Evolutionary conservation across 177 flowering plant species (phyloP).

Genomic region (Vitis hybrid): DNA sequence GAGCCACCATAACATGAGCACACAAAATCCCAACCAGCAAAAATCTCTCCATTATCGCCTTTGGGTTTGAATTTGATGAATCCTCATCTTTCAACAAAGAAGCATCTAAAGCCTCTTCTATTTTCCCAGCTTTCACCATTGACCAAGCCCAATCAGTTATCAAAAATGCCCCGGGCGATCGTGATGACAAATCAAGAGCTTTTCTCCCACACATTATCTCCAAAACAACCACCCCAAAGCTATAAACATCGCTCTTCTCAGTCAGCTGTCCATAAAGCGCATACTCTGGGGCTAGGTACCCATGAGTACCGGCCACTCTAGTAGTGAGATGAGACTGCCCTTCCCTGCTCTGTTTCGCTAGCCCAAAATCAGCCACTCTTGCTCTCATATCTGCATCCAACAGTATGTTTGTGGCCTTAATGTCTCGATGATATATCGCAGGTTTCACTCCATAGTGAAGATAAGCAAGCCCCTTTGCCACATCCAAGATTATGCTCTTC

Average conservation of each 20-base stretch:
- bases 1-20: constrained; percentile 83
- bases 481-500: constrained; percentile 67
- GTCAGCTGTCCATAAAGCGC: constrained; percentile 79
- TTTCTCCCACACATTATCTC: constrained; percentile 81
- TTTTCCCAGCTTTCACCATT: constrained; percentile 52
- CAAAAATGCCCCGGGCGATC: constrained; percentile 41
- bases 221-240: constrained; percentile 73
- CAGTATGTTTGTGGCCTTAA: constrained; percentile 76
- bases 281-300: constrained; percentile 82
- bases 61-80: constrained; percentile 39
- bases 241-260: constrained; percentile 84
- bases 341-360: constrained; percentile 67
- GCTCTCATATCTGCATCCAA: constrained; percentile 73
- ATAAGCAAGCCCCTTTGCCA: constrained; percentile 75
- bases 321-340: constrained; percentile 88
- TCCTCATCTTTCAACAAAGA: constrained; percentile 37
- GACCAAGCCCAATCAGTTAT: constrained; percentile 82
- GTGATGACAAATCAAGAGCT: constrained; percentile 58
- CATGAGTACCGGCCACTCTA: constrained; percentile 83
- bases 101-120: constrained; percentile 48
- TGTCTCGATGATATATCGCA: constrained; percentile 71
- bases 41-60: constrained; percentile 63
- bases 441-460: constrained; percentile 84
- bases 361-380: constrained; percentile 80
- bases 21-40: constrained; percentile 69